Base-by-base conservation (phyloP, 441 rosid genomes). In the Biscutella auriculata region DNA sequence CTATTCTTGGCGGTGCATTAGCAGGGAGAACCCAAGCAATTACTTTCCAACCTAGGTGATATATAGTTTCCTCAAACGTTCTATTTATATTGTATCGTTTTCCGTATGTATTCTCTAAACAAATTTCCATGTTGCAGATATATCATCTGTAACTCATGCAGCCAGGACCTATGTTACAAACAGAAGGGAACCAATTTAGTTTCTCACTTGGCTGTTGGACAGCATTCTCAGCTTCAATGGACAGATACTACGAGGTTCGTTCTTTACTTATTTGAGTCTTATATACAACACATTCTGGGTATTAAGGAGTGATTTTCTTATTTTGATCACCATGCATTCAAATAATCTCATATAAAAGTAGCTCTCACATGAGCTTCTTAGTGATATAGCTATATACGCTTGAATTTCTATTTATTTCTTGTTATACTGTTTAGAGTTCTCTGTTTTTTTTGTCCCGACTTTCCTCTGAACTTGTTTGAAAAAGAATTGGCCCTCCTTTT, bases 11-110 rank as follows among this genome's bases (percentile, higher is more conserved):
- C 73, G 93, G 87, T 37, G 79, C 81, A 53, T 67, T 85, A 68
- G 76, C 85, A 44, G 94, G 96, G 63, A 77, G 84, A 77, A 88
- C 92, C 5, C 82, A 73, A 62, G 88, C 89, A 57, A 73, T 88
- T 65, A 82, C 92, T 70, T 86, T 88, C 74, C 98, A 92, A 77
- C 95, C 98, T 45, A 85, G 95, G 97, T 92, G 67, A 67, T 48
- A 37, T 45, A 39, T 37, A 32, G 47, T 48, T 48, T 49, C 41
- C 41, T 40, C 41, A 54, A 48, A 40, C 39, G 35, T 23, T 46
- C 9, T 48, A 8, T 54, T 27, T 23, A 27, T 55, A 58, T 15
- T 39, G 43, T 47, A 67, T 28, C 59, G 35, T 43, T 34, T 39
- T 67, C 46, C 57, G 14, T 25, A 49, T 17, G 33, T 28, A 39